Base-by-base conservation (phyloP, 2,329 filamentous ascomycete species). In the Tolypocladium paradoxum region DNA sequence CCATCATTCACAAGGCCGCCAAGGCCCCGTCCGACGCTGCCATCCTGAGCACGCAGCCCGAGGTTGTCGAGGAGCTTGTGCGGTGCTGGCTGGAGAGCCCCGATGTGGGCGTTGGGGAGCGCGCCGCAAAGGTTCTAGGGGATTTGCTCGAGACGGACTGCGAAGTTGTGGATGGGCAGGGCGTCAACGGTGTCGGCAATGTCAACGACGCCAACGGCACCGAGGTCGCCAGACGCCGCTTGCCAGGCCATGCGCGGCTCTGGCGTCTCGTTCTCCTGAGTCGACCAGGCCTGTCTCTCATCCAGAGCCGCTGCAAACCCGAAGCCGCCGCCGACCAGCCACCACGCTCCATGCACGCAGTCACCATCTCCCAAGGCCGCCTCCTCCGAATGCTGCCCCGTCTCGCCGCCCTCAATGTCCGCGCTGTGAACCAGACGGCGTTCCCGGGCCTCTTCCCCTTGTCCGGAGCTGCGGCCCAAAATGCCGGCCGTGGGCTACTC, bases 111-210 rank as follows among this genome's bases (percentile, higher is more conserved):
- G 78, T 83, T 2, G 80, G 77, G 12, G 77, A 82, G 61, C 74
- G 72, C 34, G 79, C 75, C 2, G 70, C 70, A 2, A 71, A 67
- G 50, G 73, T 78, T 2, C 62, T 85, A 3, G 74, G 75, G 2
- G 75, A 79, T 57, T 62, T 84, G 36, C 70, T 84, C 4, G 75
- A 81, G 49, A 68, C 75, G 7, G 81, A 84, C 64, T 81, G 76
- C 57, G 71, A 75, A 11, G 57, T 69, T 16, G 55, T 64, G 31
- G 54, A 67, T 59, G 20, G 66, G 64, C 18, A 64, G 47, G 48
- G 62, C 24, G 57, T 59, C 29, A 62, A 60, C 38, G 59, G 54
- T n/a, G 53, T 48, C 33, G 47, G 53, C 31, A 51, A 48, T 7
- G 49, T 52, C 33, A 51, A 53, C 27, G 51, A 52, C 11, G 38